phyloP scores from a whole-genome alignment of 257 asterid species.

The Ocimum tenuiflorum region DNA sequence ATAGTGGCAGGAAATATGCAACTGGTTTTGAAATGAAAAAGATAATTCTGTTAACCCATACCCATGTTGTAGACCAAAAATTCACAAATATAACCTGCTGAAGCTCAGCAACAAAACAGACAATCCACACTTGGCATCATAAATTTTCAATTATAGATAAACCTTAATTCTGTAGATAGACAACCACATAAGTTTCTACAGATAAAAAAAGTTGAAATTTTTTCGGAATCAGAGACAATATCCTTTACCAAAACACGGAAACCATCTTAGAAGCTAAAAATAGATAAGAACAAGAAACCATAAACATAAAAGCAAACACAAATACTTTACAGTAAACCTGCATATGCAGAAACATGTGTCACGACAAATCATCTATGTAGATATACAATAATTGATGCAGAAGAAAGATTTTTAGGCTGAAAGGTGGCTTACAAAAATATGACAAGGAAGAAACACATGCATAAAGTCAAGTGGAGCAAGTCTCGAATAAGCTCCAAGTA shows the following conservation, averaged over 20 bases:
- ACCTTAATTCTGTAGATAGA: too few relatives aligned
- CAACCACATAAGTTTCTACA: neutral
- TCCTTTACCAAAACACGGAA: neutral
- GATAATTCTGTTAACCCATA: neutral
- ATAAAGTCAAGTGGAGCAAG: conserved; percentile 79
- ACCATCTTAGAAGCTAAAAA: neutral
- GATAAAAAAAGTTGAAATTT: neutral
- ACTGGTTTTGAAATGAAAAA: neutral
- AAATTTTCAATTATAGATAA: neutral
- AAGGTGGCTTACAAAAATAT: conserved; percentile 65
- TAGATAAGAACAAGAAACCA: neutral
- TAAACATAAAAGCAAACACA: neutral
- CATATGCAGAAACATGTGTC: neutral
- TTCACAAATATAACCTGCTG: neutral
- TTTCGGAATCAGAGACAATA: conserved; percentile 4
- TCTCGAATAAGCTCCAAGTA: conserved; percentile 84
- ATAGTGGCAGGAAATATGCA: neutral
- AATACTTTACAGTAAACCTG: neutral
- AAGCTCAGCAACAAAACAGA: neutral
- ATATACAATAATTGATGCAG: neutral
- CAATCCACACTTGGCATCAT: neutral
- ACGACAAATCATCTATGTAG: neutral
- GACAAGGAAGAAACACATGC: conserved; percentile 86
- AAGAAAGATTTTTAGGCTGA: neutral
- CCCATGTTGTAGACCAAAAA: neutral